Conservation (phyloP, 2,329 filamentous ascomycete species). For the Cytospora paraplurivora region DNA sequence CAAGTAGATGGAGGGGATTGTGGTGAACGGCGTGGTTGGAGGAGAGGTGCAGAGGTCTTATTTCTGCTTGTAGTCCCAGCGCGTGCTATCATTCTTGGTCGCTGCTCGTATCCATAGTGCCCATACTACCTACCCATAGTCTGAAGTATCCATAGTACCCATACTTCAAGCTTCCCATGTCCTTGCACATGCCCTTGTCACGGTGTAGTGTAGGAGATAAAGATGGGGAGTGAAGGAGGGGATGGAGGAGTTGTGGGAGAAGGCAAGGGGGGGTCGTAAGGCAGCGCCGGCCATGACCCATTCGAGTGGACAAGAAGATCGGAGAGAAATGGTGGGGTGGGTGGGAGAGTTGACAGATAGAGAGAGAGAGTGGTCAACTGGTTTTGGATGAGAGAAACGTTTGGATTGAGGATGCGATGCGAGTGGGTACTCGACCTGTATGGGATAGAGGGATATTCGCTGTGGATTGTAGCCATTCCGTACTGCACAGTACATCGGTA, state of each 20-base stretch:
- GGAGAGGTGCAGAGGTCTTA: constrained; percentile 24
- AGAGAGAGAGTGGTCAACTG: not conserved
- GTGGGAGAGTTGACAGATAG: not conserved
- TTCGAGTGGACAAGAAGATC: not conserved
- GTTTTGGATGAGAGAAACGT: not conserved
- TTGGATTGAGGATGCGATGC: not conserved
- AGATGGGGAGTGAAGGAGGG: too few relatives aligned
- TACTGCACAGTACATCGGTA: not conserved
- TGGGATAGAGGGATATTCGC: constrained; percentile 13
- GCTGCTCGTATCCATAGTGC: constrained; percentile 11
- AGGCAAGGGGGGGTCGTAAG: not conserved
- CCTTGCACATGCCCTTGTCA: constrained; percentile 14
- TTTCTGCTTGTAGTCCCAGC: constrained; percentile 22
- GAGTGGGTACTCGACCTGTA: not conserved
- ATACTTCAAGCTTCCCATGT: constrained; percentile 22
- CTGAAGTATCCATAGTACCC: constrained; percentile 8
- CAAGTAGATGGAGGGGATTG: constrained; percentile 17
- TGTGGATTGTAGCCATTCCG: not conserved
- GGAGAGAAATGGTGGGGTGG: not conserved
- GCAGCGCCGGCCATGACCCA: not conserved
- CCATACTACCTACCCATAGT: not conserved
- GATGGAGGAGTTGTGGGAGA: not conserved
- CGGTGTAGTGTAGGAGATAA: constrained; percentile 3
- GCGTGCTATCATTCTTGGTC: not conserved
- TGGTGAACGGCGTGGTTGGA: constrained; percentile 20